phyloP scores from a whole-genome alignment of 805 yeast genomes.

The Hanseniaspora pseudoguilliermondii region DNA sequence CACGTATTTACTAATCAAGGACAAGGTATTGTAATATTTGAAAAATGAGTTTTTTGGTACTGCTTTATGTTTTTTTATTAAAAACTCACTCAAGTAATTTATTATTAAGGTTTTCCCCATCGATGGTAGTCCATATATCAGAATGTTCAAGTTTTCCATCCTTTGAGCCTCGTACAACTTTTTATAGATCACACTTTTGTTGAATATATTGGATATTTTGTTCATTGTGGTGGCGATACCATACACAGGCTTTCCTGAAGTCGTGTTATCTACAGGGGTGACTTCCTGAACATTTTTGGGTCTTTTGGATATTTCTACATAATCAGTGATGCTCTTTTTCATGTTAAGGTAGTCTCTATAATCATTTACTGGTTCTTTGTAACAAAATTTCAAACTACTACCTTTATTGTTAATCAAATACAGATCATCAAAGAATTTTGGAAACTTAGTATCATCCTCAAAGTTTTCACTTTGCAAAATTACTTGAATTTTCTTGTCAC shows the following conservation, averaged over 20 bases:
- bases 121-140: slow-evolving; percentile 7
- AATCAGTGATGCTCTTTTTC: not conserved
- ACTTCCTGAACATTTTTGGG: not conserved
- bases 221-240: not conserved
- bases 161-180: not conserved
- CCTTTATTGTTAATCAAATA: not conserved
- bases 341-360: slow-evolving; percentile 4
- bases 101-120: slow-evolving; percentile 7
- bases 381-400: not conserved
- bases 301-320: not conserved
- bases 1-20: slow-evolving; percentile 8
- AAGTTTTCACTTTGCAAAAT: not conserved
- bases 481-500: not conserved
- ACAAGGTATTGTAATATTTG: not conserved
- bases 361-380: not conserved
- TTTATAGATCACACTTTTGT: not conserved
- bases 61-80: not conserved
- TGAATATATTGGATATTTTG: not conserved
- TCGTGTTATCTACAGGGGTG: not conserved
- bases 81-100: not conserved
- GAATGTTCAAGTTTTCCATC: not conserved
- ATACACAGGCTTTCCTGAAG: slow-evolving; percentile 1
- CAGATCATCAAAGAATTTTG: slow-evolving; percentile 1
- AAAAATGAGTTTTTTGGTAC: not conserved
- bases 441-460: not conserved